Conservation (phyloP, 1,139 yeast species). For the Zygoascus sp. region DNA sequence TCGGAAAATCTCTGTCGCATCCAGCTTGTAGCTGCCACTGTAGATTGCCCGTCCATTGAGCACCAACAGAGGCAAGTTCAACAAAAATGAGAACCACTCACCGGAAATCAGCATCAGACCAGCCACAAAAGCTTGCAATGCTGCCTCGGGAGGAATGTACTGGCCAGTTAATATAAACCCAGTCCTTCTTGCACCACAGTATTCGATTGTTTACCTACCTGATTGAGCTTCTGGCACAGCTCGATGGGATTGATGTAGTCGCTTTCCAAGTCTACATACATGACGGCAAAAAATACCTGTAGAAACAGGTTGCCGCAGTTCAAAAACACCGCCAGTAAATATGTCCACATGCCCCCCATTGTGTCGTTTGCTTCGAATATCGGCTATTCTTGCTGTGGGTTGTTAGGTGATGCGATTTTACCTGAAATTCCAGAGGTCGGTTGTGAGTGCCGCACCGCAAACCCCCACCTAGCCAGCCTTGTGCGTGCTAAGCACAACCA, state of each 20-base stretch:
- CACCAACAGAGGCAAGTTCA: constrained; percentile 75
- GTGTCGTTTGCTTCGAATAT: not conserved
- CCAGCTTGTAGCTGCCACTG: constrained; percentile 70
- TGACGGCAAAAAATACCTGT: constrained; percentile 83
- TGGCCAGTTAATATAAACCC: constrained; percentile 9
- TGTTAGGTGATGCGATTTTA: not conserved
- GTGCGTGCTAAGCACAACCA: too few relatives aligned
- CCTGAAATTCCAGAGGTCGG: not conserved
- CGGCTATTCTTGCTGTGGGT: too few relatives aligned
- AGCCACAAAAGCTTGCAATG: constrained; percentile 65
- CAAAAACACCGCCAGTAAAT: constrained; percentile 51
- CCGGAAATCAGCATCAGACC: constrained; percentile 69
- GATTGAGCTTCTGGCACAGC: constrained; percentile 79
- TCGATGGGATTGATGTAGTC: constrained; percentile 95
- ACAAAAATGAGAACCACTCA: constrained; percentile 78
- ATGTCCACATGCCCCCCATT: constrained; percentile 20
- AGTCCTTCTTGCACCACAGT: not conserved
- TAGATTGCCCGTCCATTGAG: constrained; percentile 70
- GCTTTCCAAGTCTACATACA: constrained; percentile 82
- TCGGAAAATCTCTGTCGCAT: constrained; percentile 93
- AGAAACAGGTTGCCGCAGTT: constrained; percentile 80
- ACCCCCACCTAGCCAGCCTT: too few relatives aligned
- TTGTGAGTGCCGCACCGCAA: too few relatives aligned
- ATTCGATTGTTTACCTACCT: constrained; percentile 18
- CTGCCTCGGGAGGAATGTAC: constrained; percentile 81